Base-by-base conservation (phyloP, 1,139 yeast genomes). In the Suhomyces panamericanus region DNA sequence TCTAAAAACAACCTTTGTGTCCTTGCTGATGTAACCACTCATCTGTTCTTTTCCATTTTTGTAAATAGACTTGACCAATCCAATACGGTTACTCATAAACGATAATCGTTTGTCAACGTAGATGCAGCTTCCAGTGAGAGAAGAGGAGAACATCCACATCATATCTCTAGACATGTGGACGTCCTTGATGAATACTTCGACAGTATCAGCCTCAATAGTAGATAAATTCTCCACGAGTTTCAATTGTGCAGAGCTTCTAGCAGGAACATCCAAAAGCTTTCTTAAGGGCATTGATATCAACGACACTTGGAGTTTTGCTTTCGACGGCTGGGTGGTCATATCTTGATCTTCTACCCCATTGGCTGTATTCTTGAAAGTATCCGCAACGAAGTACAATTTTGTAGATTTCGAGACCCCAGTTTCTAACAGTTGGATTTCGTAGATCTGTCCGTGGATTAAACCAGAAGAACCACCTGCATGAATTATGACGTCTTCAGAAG, bases 111-210 rank as follows among this genome's bases (percentile, higher is more conserved):
- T 93, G 8, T 83, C 80, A 7, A 74, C 68, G 57, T 86, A 83
- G 3, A 86, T 78, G 62, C 96, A 87, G 11, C 78, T 69, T 8
- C 80, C 81, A 0, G 77, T 77, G 43, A 93, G 55, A 13, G 73
- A 60, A 1, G 88, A 75, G 0, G 96, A 81, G 9, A 91, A 68
- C 31, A 80, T 73, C 96, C 98, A 95, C 95, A 91, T 91, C 55
- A 90, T 95, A 47, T 96, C 96, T 52, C 99, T 70, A 1, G 96
- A 82, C 15, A 95, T 67, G 54, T 87, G 82, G 17, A 88, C 74
- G 59, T 93, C 98, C 56, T 85, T 87, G 44, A 90, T 80, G 58
- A 81, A 83, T 5, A 95, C 69, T 58, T 93, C 99, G 5, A 91
- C 79, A 2, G 88, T 75, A 55, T 93, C 97, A 0, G 93, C 87